phyloP scores from a whole-genome alignment of 1,284 basidiomycete genomes.

The Ustilago sp. region DNA sequence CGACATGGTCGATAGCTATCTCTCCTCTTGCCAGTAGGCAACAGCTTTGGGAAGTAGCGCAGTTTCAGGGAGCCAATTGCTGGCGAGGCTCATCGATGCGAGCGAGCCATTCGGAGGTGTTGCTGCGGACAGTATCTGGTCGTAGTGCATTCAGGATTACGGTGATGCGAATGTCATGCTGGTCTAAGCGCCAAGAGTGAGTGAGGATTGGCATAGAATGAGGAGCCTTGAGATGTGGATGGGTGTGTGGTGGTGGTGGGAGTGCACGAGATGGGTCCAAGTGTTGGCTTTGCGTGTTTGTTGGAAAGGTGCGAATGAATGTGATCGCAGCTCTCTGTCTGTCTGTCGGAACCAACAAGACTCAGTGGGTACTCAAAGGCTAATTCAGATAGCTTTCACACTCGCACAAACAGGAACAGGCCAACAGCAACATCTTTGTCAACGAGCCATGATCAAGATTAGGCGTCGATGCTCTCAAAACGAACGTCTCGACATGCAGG shows the following conservation, averaged over 20 bases:
- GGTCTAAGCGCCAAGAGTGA: neutral
- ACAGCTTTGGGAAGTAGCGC: neutral
- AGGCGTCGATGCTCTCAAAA: neutral
- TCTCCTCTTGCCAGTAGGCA: no score
- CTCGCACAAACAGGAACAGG: neutral
- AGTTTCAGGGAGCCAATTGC: neutral
- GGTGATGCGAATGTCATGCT: neutral
- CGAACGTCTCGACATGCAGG: neutral
- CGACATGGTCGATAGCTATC: constrained; percentile 21
- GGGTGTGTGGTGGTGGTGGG: neutral
- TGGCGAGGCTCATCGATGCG: neutral
- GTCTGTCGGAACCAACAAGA: neutral
- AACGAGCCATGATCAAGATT: neutral
- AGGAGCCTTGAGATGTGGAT: neutral
- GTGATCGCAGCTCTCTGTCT: constrained; percentile 5
- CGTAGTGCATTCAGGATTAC: neutral
- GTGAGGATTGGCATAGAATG: neutral
- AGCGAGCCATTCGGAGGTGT: neutral
- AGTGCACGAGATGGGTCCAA: neutral
- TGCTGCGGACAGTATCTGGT: neutral
- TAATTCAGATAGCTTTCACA: neutral
- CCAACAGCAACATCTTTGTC: neutral
- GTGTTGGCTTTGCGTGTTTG: neutral
- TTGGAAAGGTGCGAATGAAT: neutral
- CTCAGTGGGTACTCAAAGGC: constrained; percentile 1